Evolutionary conservation across 345 rosid species (phyloP).

Genomic region (Clarkia xantiana): DNA sequence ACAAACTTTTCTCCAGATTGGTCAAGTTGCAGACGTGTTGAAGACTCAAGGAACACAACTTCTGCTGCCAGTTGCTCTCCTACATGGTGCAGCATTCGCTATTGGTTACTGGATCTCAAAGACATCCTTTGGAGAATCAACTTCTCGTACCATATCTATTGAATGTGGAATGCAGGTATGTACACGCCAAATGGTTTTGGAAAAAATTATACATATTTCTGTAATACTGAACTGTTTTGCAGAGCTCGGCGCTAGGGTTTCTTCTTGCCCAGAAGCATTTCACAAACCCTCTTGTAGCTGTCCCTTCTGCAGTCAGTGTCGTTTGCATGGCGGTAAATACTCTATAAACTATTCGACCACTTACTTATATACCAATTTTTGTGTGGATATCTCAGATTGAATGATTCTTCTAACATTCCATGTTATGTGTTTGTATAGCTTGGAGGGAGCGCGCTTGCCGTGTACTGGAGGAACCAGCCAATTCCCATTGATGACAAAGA

Average conservation of each 20-base stretch:
- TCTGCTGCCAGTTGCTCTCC: constrained; percentile 68
- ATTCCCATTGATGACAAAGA: constrained; percentile 70
- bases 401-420: too few relatives aligned
- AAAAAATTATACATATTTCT: too few relatives aligned
- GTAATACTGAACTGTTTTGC: too few relatives aligned
- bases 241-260: constrained; percentile 97
- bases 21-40: constrained; percentile 82
- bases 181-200: too few relatives aligned
- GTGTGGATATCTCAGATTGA: too few relatives aligned
- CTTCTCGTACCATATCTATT: constrained; percentile 91
- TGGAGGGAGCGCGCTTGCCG: constrained; percentile 96
- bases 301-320: constrained; percentile 95
- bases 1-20: constrained; percentile 40
- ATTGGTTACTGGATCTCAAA: constrained; percentile 78
- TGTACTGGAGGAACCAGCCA: constrained; percentile 80
- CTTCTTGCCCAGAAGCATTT: constrained; percentile 91
- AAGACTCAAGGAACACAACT: constrained; percentile 85
- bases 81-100: constrained; percentile 76
- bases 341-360: too few relatives aligned
- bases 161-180: constrained; percentile 99
- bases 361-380: too few relatives aligned
- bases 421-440: constrained; percentile 39
- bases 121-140: constrained; percentile 83
- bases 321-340: constrained; percentile 87
- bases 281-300: constrained; percentile 84